Conservation (phyloP, 495 filamentous ascomycete genomes). For the Penicillium tannophilum region DNA sequence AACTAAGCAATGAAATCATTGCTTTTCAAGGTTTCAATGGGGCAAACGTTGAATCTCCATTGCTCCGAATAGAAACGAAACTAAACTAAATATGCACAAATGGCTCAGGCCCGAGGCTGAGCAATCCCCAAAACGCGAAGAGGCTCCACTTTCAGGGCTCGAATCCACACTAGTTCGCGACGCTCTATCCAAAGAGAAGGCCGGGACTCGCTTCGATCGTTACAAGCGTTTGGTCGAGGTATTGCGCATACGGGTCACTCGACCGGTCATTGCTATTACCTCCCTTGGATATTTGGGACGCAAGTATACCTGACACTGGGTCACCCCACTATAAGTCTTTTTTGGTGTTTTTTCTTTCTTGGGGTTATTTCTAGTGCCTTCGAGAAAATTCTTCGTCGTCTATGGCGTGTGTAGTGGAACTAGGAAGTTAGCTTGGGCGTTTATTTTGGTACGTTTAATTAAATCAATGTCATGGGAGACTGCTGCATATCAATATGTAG, state of each 20-base stretch:
- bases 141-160: constrained; percentile 37
- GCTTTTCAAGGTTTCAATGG: background rate
- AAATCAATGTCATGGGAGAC: background rate
- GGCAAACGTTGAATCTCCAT: too few relatives aligned
- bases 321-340: constrained; percentile 17
- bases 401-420: background rate
- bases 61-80: background rate
- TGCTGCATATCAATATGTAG: too few relatives aligned
- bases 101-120: constrained; percentile 28
- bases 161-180: constrained; percentile 31
- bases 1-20: too few relatives aligned
- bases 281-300: constrained; percentile 11
- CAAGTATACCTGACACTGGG: constrained; percentile 15
- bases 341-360: constrained; percentile 11
- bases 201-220: constrained; percentile 24
- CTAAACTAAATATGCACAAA: background rate
- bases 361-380: constrained; percentile 11
- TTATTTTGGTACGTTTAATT: background rate
- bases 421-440: background rate
- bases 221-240: constrained; percentile 22
- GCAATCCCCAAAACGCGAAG: constrained; percentile 14
- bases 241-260: constrained; percentile 19
- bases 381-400: constrained; percentile 19
- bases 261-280: constrained; percentile 12
- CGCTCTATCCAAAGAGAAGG: constrained; percentile 27